Base-by-base conservation (phyloP, 2,329 filamentous ascomycete genomes). In the Fusarium sp. region DNA sequence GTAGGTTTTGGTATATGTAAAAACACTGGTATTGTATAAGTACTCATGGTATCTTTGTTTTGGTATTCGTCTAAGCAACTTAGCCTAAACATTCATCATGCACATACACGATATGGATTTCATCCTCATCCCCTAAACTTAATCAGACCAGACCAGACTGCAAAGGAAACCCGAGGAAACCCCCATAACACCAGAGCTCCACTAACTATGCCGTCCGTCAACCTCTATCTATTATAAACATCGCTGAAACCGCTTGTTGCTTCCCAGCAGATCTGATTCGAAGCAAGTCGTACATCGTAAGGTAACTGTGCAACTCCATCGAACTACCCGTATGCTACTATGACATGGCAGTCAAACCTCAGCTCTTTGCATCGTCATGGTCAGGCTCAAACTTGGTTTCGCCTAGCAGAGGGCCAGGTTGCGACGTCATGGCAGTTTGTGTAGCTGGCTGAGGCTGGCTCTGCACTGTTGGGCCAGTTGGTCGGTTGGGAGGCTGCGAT, bases 301-400 rank as follows among this genome's bases (percentile, higher is more conserved):
- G 45, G 59, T 69, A 43, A 47, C 65, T 28, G 27, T 28, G 18
- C 23, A 28, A 27, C 45, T 20, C 16, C 28, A 20, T 37, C 47
- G n/a, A 42, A 30, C 25, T 47, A 23, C 21, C 28, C 32, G 23
- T 12, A 46, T 61, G 21, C 37, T 57, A 45, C 16, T 12, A 23
- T 47, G 20, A 28, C 14, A 30, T 30, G 7, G 5, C 14, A 45
- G 25, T 25, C 13, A 12, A 23, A 16, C 18, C 23, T 77, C 60
- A 80, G 59, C 69, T 77, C 68, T 78, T 80, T n/a, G 73, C 56
- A 58, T 78, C 74, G 57, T 89, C 86, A 57, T 89, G 82, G 45
- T 93, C 90, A 3, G 90, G 90, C 27, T 89, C 87, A 74, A 92
- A 92, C 73, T 83, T 91, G 34, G 90, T 93, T 79, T 91, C 90